phyloP scores from a whole-genome alignment of 108 stramenopile species.

The Stephanodiscus triporus region DNA sequence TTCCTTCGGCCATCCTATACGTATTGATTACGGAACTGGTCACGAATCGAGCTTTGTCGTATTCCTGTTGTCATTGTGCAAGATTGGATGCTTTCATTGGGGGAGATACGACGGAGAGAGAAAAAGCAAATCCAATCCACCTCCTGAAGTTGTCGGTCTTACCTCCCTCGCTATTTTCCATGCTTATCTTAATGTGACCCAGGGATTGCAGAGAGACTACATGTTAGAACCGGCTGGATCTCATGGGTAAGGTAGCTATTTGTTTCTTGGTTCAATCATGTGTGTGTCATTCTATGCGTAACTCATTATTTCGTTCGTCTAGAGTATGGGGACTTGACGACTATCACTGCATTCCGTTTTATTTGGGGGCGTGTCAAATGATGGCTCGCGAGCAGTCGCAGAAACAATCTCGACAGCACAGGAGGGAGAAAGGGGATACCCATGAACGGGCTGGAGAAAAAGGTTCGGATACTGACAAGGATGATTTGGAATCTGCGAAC shows the following conservation, averaged over 20 bases:
- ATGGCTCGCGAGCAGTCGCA: conserved; percentile 47
- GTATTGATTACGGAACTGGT: conserved; percentile 96
- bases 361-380: conserved; percentile 93
- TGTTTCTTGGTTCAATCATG: not conserved
- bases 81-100: conserved; percentile 66
- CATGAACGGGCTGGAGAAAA: not conserved
- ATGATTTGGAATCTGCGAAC: conserved; percentile 23
- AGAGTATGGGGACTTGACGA: conserved; percentile 98
- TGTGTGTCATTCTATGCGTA: not conserved
- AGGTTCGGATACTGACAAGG: conserved; percentile 15
- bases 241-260: conserved; percentile 44
- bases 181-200: conserved; percentile 76
- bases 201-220: conserved; percentile 86
- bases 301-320: not conserved
- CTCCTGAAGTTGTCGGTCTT: conserved; percentile 47
- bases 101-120: conserved; percentile 26
- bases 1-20: conserved; percentile 88
- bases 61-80: conserved; percentile 76
- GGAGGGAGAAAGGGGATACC: conserved; percentile 9
- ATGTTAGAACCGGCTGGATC: conserved; percentile 95
- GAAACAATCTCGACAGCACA: conserved; percentile 23
- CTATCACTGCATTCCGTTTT: conserved; percentile 95
- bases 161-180: conserved; percentile 68
- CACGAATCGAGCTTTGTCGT: conserved; percentile 95
- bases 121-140: conserved; percentile 31